A percentile compares a stretch with the other conserved stretches of the same genome.
Evolutionary conservation across 2,329 filamentous ascomycete species (phyloP).

Genomic region (Rhytidhysteron rufulum): DNA sequence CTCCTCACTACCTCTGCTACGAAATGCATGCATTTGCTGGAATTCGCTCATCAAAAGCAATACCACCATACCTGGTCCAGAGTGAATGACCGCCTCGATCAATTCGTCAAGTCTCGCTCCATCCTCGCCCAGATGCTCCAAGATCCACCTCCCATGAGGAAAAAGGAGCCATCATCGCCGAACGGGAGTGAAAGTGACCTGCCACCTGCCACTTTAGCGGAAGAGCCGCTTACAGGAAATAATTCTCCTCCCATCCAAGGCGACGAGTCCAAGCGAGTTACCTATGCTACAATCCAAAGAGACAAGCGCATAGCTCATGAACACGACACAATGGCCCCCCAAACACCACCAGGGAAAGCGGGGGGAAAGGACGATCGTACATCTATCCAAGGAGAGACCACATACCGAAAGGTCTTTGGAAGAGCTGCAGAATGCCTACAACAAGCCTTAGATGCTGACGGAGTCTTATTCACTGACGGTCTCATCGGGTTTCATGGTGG

Average conservation of each 20-base stretch:
- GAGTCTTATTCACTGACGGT: conserved; percentile 14
- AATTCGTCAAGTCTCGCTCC: conserved; percentile 4
- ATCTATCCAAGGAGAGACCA: conserved; percentile 5
- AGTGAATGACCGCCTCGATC: conserved; percentile 5
- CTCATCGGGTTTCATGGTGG: conserved; percentile 13
- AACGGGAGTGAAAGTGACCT: background rate
- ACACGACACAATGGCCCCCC: background rate
- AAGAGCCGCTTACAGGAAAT: background rate
- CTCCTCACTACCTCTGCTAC: conserved; percentile 5
- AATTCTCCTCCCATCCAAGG: background rate
- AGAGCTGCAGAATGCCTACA: conserved; percentile 12
- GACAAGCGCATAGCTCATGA: background rate
- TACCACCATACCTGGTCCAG: conserved; percentile 6
- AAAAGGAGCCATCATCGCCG: background rate
- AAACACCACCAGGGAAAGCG: background rate
- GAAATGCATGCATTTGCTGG: conserved; percentile 11
- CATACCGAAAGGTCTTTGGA: conserved; percentile 12
- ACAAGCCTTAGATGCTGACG: conserved; percentile 10
- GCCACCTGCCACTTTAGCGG: background rate
- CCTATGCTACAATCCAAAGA: background rate
- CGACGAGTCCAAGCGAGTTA: background rate
- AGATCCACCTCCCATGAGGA: background rate
- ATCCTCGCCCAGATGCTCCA: background rate
- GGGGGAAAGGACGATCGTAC: background rate
- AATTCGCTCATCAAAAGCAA: conserved; percentile 8